A percentile compares a stretch with the other conserved stretches of the same genome.
Conservation (phyloP, 345 rosid species). For the Arabis hirsuta region DNA sequence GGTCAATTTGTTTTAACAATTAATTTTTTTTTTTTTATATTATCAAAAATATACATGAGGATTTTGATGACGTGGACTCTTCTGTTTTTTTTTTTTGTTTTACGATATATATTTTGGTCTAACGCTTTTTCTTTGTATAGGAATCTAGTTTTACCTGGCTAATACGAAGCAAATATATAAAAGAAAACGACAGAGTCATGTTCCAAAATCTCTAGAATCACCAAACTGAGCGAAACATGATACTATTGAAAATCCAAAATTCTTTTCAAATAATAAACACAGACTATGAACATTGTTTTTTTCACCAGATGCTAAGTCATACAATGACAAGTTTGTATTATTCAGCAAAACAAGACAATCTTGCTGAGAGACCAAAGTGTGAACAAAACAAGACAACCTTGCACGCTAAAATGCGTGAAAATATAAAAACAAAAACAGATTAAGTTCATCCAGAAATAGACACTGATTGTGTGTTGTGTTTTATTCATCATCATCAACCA, state of each 20-base stretch:
- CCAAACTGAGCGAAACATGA: too few species aligned
- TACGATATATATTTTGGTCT: not conserved
- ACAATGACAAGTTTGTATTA: slow-evolving; percentile 44
- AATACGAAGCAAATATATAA: too few species aligned
- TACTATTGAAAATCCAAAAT: slow-evolving; percentile 19
- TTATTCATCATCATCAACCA: slow-evolving; percentile 54
- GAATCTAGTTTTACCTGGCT: too few species aligned
- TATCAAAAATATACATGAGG: not conserved
- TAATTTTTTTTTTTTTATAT: not conserved
- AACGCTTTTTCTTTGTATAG: not conserved
- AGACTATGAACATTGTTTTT: slow-evolving; percentile 20
- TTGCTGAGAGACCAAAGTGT: slow-evolving; percentile 25
- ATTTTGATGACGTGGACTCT: not conserved
- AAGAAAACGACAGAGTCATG: not conserved
- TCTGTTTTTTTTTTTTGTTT: not conserved
- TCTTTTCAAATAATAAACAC: slow-evolving; percentile 17
- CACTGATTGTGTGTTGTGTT: not conserved
- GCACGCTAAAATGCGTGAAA: not conserved
- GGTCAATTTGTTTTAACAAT: slow-evolving; percentile 19
- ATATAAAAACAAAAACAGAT: slow-evolving; percentile 24
- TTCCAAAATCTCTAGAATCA: not conserved
- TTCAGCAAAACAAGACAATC: slow-evolving; percentile 35
- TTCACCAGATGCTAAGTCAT: slow-evolving; percentile 40
- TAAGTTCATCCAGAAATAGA: not conserved
- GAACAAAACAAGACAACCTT: not conserved